Evolutionary conservation across 2,329 filamentous ascomycete species (phyloP).

Genomic region (Cladobotryum mycophilum): DNA sequence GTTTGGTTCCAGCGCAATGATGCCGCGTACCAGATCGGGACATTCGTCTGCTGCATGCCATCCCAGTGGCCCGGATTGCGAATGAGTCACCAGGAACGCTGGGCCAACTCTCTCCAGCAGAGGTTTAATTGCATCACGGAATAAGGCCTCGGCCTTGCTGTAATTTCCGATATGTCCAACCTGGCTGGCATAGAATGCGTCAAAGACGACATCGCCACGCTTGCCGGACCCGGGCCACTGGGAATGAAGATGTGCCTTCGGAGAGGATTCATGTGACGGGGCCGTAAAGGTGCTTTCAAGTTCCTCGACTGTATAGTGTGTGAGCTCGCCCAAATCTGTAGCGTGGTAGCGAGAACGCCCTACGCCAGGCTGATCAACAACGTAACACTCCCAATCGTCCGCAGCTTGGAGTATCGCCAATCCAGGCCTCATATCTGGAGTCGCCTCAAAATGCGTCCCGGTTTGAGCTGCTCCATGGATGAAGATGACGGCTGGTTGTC

Average conservation of each 20-base stretch:
- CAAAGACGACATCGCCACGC: constrained; percentile 34
- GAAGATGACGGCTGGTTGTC: not conserved
- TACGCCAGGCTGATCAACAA: not conserved
- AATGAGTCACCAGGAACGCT: no score
- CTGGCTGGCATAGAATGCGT: constrained; percentile 28
- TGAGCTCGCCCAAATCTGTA: not conserved
- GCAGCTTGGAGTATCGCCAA: not conserved
- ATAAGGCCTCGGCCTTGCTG: no score
- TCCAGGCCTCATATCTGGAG: not conserved
- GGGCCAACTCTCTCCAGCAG: no score
- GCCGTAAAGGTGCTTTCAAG: not conserved
- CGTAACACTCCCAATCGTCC: constrained; percentile 2
- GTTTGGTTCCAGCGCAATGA: no score
- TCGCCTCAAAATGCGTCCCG: not conserved
- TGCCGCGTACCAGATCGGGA: no score
- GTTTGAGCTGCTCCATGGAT: constrained; percentile 1
- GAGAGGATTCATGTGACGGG: not conserved
- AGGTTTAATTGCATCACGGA: no score
- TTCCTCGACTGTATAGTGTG: not conserved
- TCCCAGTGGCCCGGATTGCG: no score
- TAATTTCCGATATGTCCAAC: no score
- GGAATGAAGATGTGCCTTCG: constrained; percentile 23
- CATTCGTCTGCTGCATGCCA: no score
- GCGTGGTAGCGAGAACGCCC: not conserved
- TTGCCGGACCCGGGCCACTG: constrained; percentile 36